phyloP scores from a whole-genome alignment of 176 grass and related monocot species.

The Areca catechu region DNA sequence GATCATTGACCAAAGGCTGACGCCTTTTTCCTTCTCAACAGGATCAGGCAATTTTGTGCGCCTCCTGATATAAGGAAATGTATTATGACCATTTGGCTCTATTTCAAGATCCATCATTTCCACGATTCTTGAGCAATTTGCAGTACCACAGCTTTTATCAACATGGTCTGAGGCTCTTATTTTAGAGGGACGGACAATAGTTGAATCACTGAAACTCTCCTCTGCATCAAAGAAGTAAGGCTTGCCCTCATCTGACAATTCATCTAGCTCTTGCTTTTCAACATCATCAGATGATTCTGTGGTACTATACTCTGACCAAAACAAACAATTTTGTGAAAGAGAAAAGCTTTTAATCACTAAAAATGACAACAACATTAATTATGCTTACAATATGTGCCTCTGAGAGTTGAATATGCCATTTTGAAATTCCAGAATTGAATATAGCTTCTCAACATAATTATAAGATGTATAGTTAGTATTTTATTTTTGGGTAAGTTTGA shows the following conservation, averaged over 20 bases:
- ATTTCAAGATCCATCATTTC: neutral
- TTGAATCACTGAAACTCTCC: constrained; percentile 58
- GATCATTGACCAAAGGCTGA: constrained; percentile 90
- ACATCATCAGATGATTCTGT: constrained; percentile 80
- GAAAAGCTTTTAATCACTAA: neutral
- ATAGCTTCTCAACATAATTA: too few species aligned
- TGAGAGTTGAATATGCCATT: too few species aligned
- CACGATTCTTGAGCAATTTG: neutral
- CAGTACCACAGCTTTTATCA: neutral
- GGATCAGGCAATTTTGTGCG: constrained; percentile 61
- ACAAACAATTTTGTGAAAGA: constrained; percentile 13
- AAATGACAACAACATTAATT: neutral
- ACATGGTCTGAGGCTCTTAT: constrained; percentile 23
- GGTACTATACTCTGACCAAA: constrained; percentile 79
- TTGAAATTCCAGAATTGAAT: too few species aligned
- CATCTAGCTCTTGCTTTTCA: constrained; percentile 67
- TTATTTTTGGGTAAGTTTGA: too few species aligned
- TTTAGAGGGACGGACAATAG: constrained; percentile 23
- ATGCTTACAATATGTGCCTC: too few species aligned
- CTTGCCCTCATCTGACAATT: constrained; percentile 59
- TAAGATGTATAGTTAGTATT: too few species aligned
- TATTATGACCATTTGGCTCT: neutral
- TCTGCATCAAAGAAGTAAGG: constrained; percentile 78
- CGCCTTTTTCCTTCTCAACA: constrained; percentile 71
- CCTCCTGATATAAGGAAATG: constrained; percentile 26